Conservation (phyloP, 1,284 basidiomycete species). For the Cryptococcus neoformans region DNA sequence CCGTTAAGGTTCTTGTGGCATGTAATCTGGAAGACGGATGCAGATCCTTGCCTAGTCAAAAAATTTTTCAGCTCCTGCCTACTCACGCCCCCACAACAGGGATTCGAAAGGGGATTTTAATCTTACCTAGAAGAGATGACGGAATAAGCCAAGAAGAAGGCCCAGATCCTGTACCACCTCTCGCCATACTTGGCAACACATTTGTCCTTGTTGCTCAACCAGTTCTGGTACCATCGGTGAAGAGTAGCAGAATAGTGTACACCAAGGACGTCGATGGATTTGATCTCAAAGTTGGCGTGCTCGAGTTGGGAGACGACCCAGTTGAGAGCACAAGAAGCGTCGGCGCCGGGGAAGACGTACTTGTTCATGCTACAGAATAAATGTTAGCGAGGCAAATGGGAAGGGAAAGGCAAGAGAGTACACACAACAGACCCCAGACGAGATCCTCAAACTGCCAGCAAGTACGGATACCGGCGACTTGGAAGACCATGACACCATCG, state of each 20-base stretch:
- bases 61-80: neutral
- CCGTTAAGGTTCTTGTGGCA: slow-evolving; percentile 97
- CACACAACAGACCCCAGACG: slow-evolving; percentile 67
- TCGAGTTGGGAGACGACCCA: slow-evolving; percentile 84
- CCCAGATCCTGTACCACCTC: slow-evolving; percentile 83
- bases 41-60: slow-evolving; percentile 67
- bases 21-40: slow-evolving; percentile 92
- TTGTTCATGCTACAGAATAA: slow-evolving; percentile 72
- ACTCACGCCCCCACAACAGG: neutral
- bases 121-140: slow-evolving; percentile 52
- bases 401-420: neutral
- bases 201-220: slow-evolving; percentile 84
- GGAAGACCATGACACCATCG: slow-evolving; percentile 91
- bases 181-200: slow-evolving; percentile 88
- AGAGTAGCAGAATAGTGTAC: slow-evolving; percentile 97
- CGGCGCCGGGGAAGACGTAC: slow-evolving; percentile 96
- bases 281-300: slow-evolving; percentile 92
- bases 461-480: slow-evolving; percentile 92
- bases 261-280: slow-evolving; percentile 91
- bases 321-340: slow-evolving; percentile 89
- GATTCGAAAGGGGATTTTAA: neutral
- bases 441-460: slow-evolving; percentile 98
- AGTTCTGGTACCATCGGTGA: slow-evolving; percentile 94
- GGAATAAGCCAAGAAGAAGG: slow-evolving; percentile 82
- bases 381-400: neutral